These are phyloP conservation scores for Scheffersomyces parashehatae DNA, from an alignment of 1,139 yeast genomes.

Conservation along the genomic window DNA sequence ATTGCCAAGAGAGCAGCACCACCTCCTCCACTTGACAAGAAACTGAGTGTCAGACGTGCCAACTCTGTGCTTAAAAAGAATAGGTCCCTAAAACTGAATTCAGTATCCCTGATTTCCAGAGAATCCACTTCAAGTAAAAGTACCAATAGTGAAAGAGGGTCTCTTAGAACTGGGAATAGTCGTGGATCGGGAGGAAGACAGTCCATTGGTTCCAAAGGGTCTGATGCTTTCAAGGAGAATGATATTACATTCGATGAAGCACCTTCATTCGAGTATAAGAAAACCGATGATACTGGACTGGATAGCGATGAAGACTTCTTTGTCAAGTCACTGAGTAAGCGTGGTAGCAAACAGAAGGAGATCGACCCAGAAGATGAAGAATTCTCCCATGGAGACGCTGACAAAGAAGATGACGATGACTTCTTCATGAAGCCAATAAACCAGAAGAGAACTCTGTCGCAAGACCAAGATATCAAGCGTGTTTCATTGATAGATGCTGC, in stretches of 20 bases:
- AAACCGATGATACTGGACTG: conserved; percentile 1
- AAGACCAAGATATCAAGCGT: background rate
- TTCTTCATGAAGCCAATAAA: conserved; percentile 19
- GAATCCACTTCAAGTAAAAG: conserved; percentile 18
- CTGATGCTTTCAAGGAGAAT: conserved; percentile 65
- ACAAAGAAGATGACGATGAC: conserved; percentile 21
- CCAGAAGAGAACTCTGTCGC: background rate
- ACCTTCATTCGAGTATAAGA: conserved; percentile 47
- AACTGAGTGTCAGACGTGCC: conserved; percentile 12
- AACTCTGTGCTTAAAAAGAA: conserved; percentile 9
- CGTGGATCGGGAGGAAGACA: background rate
- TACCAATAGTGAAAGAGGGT: conserved; percentile 8
- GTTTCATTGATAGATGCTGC: conserved; percentile 16
- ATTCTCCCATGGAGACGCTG: conserved; percentile 1
- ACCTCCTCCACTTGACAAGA: conserved; percentile 54
- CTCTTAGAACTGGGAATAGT: background rate
- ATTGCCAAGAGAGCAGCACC: conserved; percentile 76
- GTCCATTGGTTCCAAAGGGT: conserved; percentile 19
- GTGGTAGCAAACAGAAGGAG: conserved; percentile 1
- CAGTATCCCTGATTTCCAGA: conserved; percentile 14
- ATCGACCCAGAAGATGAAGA: background rate
- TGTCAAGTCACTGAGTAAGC: conserved; percentile 25
- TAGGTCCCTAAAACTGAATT: conserved; percentile 5
- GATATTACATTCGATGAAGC: conserved; percentile 72
- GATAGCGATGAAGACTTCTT: conserved; percentile 31